Evolutionary conservation across 2,329 filamentous ascomycete species (phyloP), one percentile per base, ranked within the genome.

Genomic region (Raffaelea albimanens): DNA sequence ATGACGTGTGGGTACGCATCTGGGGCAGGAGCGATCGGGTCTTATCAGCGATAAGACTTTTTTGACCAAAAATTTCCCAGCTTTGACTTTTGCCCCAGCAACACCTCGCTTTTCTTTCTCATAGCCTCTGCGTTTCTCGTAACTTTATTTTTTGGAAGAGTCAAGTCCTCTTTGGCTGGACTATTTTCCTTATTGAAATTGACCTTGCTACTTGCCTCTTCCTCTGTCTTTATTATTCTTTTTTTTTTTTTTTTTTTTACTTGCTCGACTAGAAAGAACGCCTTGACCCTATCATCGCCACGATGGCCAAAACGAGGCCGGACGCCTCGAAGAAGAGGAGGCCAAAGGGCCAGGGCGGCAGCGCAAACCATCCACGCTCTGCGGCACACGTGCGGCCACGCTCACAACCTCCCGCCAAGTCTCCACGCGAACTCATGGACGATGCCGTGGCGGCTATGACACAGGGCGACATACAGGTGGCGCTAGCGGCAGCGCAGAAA

Each of bases 401-500:
- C 1, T n/a, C 22, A 4, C 21, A 36, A 13, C 45, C n/a, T 31
- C 45, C 47, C 22, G 43, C 16, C 40, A 53, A 53, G 34, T 22
- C 47, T n/a, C 50, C 52, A n/a, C 44, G 44, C 9, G 56, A 59
- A 36, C 57, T 64, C 9, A 58, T 67, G 43, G 53, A 52, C 25
- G 59, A 60, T 43, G 61, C 63, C 5, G 59, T 58, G 36, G 55
- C 58, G 14, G 56, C 55, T 40, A 62, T 67, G 53, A 63, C 63
- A 41, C 59, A 60, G 25, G 63, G 63, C 51, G 63, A 66, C 36
- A 52, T 57, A 33, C 49, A 54, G 2, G 48, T 50, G 23, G 64
- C 64, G 9, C 53, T 57, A 13, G 51, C 44, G 34, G 45, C 58
- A 20, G 73, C 72, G 4, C 57, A 63, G 29, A 57, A 63, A 22